phyloP scores from a whole-genome alignment of 2,329 filamentous ascomycete genomes.

The Talaromyces rugulosus region DNA sequence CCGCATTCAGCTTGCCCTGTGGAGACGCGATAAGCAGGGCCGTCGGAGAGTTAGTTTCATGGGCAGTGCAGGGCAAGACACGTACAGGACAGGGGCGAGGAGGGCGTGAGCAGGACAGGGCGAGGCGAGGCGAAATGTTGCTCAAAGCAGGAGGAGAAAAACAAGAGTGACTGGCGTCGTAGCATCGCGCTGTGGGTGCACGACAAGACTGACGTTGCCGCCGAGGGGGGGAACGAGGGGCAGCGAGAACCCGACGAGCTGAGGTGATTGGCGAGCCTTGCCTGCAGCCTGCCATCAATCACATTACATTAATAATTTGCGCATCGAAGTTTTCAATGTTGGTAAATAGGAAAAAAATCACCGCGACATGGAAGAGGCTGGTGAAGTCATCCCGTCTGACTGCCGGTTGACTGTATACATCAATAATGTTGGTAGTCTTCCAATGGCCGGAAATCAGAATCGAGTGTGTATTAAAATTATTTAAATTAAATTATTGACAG shows the following conservation, averaged over 20 bases:
- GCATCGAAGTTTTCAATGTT: too few species aligned
- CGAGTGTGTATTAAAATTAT: neutral
- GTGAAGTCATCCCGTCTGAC: too few species aligned
- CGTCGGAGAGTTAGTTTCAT: neutral
- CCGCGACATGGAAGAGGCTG: too few species aligned
- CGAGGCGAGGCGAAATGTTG: neutral
- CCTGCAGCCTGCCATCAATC: neutral
- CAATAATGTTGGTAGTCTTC: too few species aligned
- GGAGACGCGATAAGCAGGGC: constrained; percentile 1
- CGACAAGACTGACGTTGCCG: neutral
- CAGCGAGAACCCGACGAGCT: neutral
- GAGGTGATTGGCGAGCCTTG: constrained; percentile 2
- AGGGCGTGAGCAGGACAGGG: neutral
- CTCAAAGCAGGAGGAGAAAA: neutral
- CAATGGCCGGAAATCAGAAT: neutral
- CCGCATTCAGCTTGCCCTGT: constrained; percentile 1
- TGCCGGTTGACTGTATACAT: too few species aligned
- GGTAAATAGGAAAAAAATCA: too few species aligned
- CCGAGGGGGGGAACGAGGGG: constrained; percentile 4
- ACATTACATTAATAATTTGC: too few species aligned
- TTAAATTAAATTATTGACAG: neutral
- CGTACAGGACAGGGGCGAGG: neutral
- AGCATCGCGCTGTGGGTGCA: neutral
- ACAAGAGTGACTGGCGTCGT: neutral
- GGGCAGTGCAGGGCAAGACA: neutral